Evolutionary conservation across 1,284 basidiomycete genomes (phyloP), one percentile per base, ranked within the genome.

Genomic region (Leccinum griseonigrum): DNA sequence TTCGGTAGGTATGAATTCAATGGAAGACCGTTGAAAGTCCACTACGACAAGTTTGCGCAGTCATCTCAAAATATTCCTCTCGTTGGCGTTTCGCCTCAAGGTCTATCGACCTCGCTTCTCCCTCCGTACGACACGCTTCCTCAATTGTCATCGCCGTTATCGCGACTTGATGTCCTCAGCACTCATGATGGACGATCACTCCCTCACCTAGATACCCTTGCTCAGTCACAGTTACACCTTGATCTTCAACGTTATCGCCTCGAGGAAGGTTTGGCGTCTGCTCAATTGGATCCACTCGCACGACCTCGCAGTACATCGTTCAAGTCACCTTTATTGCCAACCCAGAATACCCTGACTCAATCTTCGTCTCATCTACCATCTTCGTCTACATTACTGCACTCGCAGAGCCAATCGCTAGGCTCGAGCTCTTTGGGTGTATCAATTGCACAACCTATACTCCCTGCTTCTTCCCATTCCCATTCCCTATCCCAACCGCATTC

Each of bases 11-110:
- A 90, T 73, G 94, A 96, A 69, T 94, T 90, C 74, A 93, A 92
- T 69, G 93, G 94, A 3, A 85, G 94, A 40, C 79, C 82, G 32
- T 79, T 95, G 56, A 95, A 95, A 74, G 93, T 95, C 13, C 92
- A 94, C 73, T 92, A 88, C 70, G 93, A 95, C 78, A 91, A 89
- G 72, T 91, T 85, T 71, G 78, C 83, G 4, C 79, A 81, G 26
- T 76, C 77, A 16, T 70, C 73, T 13, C 76, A 79, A 60, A 72
- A 71, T 29, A 63, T 68, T 16, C 58, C 72, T 18, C 71, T 77
- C 50, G 57, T 58, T 22, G 68, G 64, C 29, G 56, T 67, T 57
- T 67, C 71, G 4, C 53, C 72, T 18, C 70, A 71, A 46, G 28
- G 43, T 11, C 10, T 32, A 28, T 53, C 64, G 3, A 22, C 57